Percentiles rank a stretch among this genome's conserved stretches.
Evolutionary conservation across 179 eudicot species (phyloP).

Genomic region (Vitellaria paradoxa): DNA sequence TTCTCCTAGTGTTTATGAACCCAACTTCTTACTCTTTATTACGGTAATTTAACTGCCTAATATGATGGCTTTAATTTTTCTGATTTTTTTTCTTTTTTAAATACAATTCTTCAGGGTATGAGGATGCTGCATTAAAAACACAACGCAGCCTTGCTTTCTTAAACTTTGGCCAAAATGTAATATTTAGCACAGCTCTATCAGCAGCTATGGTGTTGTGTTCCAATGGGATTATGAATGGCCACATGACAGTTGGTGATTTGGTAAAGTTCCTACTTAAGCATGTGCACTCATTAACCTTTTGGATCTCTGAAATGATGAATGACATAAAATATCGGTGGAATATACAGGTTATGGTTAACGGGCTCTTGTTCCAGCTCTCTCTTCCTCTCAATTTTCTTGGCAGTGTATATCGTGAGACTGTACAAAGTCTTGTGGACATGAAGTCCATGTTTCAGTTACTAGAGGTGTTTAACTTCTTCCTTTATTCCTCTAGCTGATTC

Average conservation of each 20-base stretch:
- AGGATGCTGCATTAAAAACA: slow-evolving; percentile 93
- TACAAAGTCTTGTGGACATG: slow-evolving; percentile 95
- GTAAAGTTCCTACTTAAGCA: slow-evolving; percentile 33
- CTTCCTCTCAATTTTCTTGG: slow-evolving; percentile 98
- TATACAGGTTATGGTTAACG: slow-evolving; percentile 97
- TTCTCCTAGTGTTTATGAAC: neutral
- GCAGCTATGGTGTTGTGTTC: slow-evolving; percentile 91
- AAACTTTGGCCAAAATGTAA: slow-evolving; percentile 87
- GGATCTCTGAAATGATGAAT: slow-evolving; percentile 6
- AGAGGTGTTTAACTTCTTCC: slow-evolving; percentile 49
- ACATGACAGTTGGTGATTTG: slow-evolving; percentile 97
- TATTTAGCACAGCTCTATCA: slow-evolving; percentile 86
- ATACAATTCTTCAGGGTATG: slow-evolving; percentile 58
- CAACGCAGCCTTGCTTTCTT: slow-evolving; percentile 92
- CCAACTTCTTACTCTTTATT: neutral
- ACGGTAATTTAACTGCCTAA: slow-evolving; percentile 1
- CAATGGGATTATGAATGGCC: slow-evolving; percentile 73
- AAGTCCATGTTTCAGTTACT: slow-evolving; percentile 93
- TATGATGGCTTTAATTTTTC: neutral
- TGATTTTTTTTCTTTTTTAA: slow-evolving; percentile 8
- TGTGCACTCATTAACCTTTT: neutral
- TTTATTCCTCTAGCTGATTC: neutral
- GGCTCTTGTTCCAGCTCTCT: slow-evolving; percentile 93
- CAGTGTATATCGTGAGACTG: slow-evolving; percentile 93
- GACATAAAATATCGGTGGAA: neutral